Base-by-base conservation (phyloP, 2,329 filamentous ascomycete genomes). In the Sclerotinia borealis region DNA sequence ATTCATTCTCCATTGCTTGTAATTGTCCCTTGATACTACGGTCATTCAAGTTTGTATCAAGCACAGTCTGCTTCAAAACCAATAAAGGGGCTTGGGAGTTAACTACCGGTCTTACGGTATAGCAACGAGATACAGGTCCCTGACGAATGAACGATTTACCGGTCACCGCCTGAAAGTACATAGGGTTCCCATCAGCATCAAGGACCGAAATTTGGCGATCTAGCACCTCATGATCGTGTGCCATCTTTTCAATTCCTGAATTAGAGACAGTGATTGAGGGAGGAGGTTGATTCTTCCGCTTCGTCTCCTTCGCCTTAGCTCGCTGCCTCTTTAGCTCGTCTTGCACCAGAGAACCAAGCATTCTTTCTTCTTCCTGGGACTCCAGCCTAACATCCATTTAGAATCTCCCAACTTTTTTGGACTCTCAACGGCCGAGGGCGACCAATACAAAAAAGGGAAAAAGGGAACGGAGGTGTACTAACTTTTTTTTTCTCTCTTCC, bases 1-100 rank as follows among this genome's bases (percentile, higher is more conserved):
- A 80, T 64, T 89, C 84, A 47, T 84, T 83, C 75, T 97, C 93
- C 29, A 96, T 83, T 9, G 82, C 81, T 71, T 92, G 88, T 59
- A 97, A 80, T 66, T 90, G 85, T 73, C 89, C 88, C 72, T 92
- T 92, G 22, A 86, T 82, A 31, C 84, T 79, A 1, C 79, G 74
- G 54, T 90, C 86, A 56, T 83, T 83, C 4, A 79, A 79, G 34
- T 78, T 81, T 11, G 84, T 81, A 29, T 81, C 79, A 64, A 93
- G 75, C 60, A 82, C 79, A 10, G 87, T 80, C 75, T 91, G 82
- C 76, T 93, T 96, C 63, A 96, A 77, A 1, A 90, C 84, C 36
- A 96, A 78, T 29, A 79, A 83, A 27, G 86, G 83, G 45, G 83
- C 80, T 25, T 81, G 80, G 47, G 66, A 60, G 25, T 78, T 72